Conservation (phyloP, 352 stramenopile genomes). For the Peronospora belbahrii region DNA sequence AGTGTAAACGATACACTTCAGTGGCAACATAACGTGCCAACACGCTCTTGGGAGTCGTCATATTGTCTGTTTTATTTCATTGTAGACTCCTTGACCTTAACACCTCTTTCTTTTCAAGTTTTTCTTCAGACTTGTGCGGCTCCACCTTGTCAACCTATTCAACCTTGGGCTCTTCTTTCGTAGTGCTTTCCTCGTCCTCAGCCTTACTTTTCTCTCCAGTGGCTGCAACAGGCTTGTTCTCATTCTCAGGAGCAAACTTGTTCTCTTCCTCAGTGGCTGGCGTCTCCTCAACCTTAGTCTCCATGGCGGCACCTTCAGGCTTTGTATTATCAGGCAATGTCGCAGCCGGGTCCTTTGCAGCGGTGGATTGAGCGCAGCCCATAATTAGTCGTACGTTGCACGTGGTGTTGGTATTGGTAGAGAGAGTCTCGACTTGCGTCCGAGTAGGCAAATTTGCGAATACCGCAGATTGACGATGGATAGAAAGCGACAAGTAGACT, state of each 20-base stretch:
- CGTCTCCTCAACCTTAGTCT: slow-evolving; percentile 18
- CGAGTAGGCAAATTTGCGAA: slow-evolving; percentile 21
- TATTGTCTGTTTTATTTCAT: too few species aligned
- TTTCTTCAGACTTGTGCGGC: neutral
- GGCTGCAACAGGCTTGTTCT: slow-evolving; percentile 1
- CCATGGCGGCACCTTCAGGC: slow-evolving; percentile 10
- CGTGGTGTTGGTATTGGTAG: too few species aligned
- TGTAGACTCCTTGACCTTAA: slow-evolving; percentile 4
- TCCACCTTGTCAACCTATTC: slow-evolving; percentile 1
- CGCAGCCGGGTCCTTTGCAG: slow-evolving; percentile 25
- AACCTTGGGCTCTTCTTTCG: neutral
- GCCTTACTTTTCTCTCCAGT: slow-evolving; percentile 1
- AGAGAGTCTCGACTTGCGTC: slow-evolving; percentile 17
- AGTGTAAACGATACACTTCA: too few species aligned
- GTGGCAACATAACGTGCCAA: too few species aligned
- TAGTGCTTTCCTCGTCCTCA: neutral
- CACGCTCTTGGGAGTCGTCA: too few species aligned
- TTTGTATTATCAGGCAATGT: slow-evolving; percentile 12
- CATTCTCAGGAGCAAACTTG: slow-evolving; percentile 1
- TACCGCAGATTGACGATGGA: slow-evolving; percentile 12
- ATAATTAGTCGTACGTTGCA: slow-evolving; percentile 5
- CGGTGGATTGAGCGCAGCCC: slow-evolving; percentile 30
- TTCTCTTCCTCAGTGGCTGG: slow-evolving; percentile 13
- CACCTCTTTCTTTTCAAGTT: slow-evolving; percentile 6
- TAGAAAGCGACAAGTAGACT: slow-evolving; percentile 2